These are phyloP conservation scores for Aspergillus fumigatus DNA, from an alignment of 2,329 filamentous ascomycete genomes.

Conservation along the genomic window DNA sequence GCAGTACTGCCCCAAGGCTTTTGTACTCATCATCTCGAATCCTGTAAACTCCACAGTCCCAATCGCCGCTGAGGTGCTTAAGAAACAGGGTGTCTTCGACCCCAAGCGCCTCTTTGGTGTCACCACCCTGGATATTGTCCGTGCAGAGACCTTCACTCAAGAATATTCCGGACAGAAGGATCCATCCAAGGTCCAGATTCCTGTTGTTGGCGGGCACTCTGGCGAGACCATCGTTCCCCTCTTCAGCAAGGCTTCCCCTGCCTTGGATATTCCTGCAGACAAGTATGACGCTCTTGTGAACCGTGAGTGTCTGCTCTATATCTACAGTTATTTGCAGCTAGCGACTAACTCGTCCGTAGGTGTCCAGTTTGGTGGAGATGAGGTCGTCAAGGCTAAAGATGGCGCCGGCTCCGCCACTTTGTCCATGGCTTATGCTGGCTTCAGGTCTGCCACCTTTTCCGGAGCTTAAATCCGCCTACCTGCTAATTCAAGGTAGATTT, in stretches of 20 bases:
- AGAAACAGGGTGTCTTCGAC: constrained; percentile 89
- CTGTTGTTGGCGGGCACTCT: constrained; percentile 94
- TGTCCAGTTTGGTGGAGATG: constrained; percentile 96
- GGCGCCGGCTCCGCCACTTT: constrained; percentile 85
- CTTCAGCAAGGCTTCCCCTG: constrained; percentile 83
- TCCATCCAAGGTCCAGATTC: constrained; percentile 76
- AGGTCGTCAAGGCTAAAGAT: constrained; percentile 93
- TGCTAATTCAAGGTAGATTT: constrained; percentile 56
- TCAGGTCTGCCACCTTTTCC: constrained; percentile 57
- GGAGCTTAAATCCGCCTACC: not conserved
- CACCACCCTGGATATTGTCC: constrained; percentile 96
- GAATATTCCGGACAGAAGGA: constrained; percentile 77
- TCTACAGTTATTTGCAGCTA: not conserved
- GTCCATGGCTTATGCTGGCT: constrained; percentile 94
- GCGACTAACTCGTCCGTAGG: constrained; percentile 35
- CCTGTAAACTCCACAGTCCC: constrained; percentile 99
- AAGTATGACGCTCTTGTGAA: constrained; percentile 88
- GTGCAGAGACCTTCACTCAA: constrained; percentile 93
- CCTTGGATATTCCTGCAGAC: constrained; percentile 75
- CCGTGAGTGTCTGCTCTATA: constrained; percentile 48
- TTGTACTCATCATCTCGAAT: constrained; percentile 96
- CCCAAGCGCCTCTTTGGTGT: constrained; percentile 95
- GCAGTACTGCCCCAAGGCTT: constrained; percentile 86
- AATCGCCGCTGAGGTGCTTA: constrained; percentile 94
- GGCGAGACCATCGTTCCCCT: constrained; percentile 97